Base-by-base conservation (phyloP, 768 basidiomycete genomes). In the Cubamyces lactineus region DNA sequence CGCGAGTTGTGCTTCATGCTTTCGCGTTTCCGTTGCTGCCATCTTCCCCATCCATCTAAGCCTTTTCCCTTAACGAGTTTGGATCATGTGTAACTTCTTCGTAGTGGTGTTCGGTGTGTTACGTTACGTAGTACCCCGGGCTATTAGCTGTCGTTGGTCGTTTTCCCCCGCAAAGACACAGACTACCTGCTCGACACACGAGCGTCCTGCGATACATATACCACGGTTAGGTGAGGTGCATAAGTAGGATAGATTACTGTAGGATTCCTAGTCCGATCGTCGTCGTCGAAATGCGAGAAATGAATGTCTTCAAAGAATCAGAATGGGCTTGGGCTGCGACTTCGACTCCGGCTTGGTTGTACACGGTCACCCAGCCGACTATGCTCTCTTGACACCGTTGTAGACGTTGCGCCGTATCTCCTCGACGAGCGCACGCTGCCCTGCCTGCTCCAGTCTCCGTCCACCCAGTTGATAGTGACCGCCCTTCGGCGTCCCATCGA, bases 391-490 rank as follows among this genome's bases (percentile, higher is more conserved):
- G 66, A 58, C 57, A 56, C 47, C 16, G 53, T 54, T 2, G 40
- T 59, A 24, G 63, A 60, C 30, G 60, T 59, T 40, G 53, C 63
- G 41, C 60, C 55, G 46, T 61, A 56, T 42, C 62, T 46, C 43
- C 63, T 52, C 21, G 50, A 41, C 12, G 57, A 50, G 38, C 49
- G 57, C 1, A 42, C 26, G 56, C 55, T 61, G 41, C 48, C 42
- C 13, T 46, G 48, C n/a, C 43, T 40, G 28, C 63, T 45, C 30
- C 42, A 49, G n/a, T 63, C 66, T 13, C 61, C 68, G 3, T 63
- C 68, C 13, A 69, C 56, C 67, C 67, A 70, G 47, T 63, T 71
- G 24, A 71, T 49, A 21, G 68, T 70, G 24, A 70, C 56, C 26
- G 68, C 63, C 12, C 72, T 62, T 17, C 66, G 59, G 8, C 72